Base-by-base conservation (phyloP, 2,329 filamentous ascomycete genomes). In the Colletotrichum noveboracense region DNA sequence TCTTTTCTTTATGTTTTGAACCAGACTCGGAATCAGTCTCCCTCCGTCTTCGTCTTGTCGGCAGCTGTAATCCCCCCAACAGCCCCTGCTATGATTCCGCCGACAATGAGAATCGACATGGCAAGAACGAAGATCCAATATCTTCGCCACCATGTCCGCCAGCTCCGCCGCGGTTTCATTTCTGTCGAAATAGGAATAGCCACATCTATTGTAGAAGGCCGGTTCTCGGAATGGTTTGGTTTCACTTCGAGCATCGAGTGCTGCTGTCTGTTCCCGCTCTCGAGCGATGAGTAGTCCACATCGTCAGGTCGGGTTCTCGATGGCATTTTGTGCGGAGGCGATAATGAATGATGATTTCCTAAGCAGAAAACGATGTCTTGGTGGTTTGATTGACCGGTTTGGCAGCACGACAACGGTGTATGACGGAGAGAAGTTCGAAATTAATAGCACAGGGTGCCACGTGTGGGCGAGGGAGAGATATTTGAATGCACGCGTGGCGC, bases 51-150 rank as follows among this genome's bases (percentile, higher is more conserved):
- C 4, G 58, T 18, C 32, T 75, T 66, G 7, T 68, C 70, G 1
- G 74, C 60, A n/a, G 70, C 70, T 13, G 21, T 36, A 7, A 76
- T 76, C 0, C 70, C 74, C 7, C 74, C 74, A 1, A 76, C 64
- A n/a, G 34, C 74, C 7, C 74, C 74, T 5, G 74, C 74, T 18
- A 76, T 72, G 28, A 76, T 69, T 2, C 74, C 74, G 9, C 74
- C 74, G 16, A 69, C 26, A 18, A 76, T 18, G 2, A 76, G 70
- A 9, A 76, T 65, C 5, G 64, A 30, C 74, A 76, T 76, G 18
- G 74, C 74, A 28, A 76, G 26, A 9, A 69, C 58, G 12, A 76
- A 76, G 0, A 76, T 73, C 74, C 74, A 76, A 18, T 76, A 76
- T 26, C 74, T 43, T 16, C 70, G 64, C 43, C 71, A 48, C 70